Percentiles rank a stretch among this genome's conserved stretches.
These are phyloP conservation scores for Geoglossum cookeanum DNA, from an alignment of 2,329 filamentous ascomycete genomes.

Conservation along the genomic window DNA sequence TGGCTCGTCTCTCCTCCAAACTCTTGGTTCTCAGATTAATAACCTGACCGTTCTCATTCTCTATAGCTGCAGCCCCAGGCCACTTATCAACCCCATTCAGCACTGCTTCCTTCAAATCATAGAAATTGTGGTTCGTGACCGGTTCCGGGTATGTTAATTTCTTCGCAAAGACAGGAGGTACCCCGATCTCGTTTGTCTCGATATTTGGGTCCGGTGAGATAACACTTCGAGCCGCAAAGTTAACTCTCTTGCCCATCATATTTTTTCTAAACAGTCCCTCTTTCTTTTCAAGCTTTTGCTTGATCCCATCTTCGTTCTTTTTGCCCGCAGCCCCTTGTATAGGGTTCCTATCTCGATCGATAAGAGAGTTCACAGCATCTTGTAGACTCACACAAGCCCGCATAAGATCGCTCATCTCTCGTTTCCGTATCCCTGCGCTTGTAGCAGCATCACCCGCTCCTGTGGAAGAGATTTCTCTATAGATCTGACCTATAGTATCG, in stretches of 20 bases:
- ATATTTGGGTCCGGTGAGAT: slow-evolving; percentile 98
- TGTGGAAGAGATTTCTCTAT: slow-evolving; percentile 39
- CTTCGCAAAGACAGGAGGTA: slow-evolving; percentile 91
- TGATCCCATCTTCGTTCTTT: slow-evolving; percentile 80
- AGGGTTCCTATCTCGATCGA: slow-evolving; percentile 76
- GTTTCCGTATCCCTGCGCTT: slow-evolving; percentile 27
- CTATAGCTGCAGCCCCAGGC: slow-evolving; percentile 84
- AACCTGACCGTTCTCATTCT: slow-evolving; percentile 87
- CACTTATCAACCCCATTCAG: slow-evolving; percentile 88
- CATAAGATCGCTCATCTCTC: slow-evolving; percentile 58
- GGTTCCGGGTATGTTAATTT: slow-evolving; percentile 95
- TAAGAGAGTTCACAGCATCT: slow-evolving; percentile 77
- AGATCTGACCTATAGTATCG: slow-evolving; percentile 53
- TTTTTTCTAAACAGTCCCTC: slow-evolving; percentile 96
- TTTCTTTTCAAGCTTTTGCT: slow-evolving; percentile 96
- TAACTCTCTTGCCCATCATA: slow-evolving; percentile 99
- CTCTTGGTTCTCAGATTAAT: slow-evolving; percentile 76
- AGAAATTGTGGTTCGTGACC: slow-evolving; percentile 92
- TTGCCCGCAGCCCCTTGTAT: slow-evolving; percentile 59
- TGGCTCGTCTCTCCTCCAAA: slow-evolving; percentile 64
- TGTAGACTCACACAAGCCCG: slow-evolving; percentile 70
- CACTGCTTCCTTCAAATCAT: slow-evolving; percentile 86
- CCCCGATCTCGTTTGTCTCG: slow-evolving; percentile 96
- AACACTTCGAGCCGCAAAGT: slow-evolving; percentile 91
- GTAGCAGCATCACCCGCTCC: slow-evolving; percentile 21